phyloP scores from a whole-genome alignment of 306 rosid genomes.

The Gastrolobium villosum region DNA sequence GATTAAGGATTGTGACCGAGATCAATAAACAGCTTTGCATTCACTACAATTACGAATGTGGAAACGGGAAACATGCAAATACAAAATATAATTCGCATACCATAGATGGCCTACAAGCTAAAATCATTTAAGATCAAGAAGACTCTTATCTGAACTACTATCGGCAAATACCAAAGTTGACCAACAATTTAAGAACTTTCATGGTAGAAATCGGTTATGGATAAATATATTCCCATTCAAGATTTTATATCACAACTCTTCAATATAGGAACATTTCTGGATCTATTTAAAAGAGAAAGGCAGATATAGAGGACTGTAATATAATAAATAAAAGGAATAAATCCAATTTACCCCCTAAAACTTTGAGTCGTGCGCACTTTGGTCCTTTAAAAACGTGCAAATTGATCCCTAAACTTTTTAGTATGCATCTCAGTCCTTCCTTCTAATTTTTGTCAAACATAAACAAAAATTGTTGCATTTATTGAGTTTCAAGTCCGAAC shows the following conservation, averaged over 20 bases:
- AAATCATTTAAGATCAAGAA: slow-evolving; percentile 21
- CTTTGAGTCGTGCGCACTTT: neutral
- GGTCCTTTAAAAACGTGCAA: neutral
- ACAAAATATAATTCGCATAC: slow-evolving; percentile 10
- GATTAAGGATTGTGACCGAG: slow-evolving; percentile 63
- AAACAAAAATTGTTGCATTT: neutral
- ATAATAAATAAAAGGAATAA: neutral
- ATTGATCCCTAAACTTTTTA: neutral
- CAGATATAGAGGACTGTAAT: neutral
- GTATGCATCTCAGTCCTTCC: neutral
- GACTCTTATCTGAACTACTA: neutral
- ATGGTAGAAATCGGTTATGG: neutral
- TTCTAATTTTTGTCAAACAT: neutral
- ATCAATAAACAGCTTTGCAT: slow-evolving; percentile 36
- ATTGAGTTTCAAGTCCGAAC: neutral
- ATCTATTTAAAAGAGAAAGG: neutral
- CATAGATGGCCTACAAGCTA: slow-evolving; percentile 6
- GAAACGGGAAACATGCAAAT: slow-evolving; percentile 8
- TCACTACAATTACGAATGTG: neutral
- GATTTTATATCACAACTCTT: neutral
- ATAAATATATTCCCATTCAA: neutral
- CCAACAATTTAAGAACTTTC: slow-evolving; percentile 16
- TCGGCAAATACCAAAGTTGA: slow-evolving; percentile 15
- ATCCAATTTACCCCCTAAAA: neutral
- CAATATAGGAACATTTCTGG: neutral